Evolutionary conservation across 768 basidiomycete species (phyloP).

Genomic region (Hygrophorus pudorinus): DNA sequence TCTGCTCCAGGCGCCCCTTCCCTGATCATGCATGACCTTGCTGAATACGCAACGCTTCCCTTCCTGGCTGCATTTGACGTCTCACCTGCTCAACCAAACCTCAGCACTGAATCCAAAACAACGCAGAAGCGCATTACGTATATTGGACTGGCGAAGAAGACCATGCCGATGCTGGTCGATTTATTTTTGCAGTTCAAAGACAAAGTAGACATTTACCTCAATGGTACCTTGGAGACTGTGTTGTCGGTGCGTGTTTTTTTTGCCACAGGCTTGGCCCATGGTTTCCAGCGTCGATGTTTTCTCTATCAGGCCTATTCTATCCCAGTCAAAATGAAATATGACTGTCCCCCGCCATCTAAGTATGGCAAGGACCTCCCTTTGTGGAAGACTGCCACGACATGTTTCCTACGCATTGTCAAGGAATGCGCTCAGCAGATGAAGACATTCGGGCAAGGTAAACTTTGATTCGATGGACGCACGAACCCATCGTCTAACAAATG

Average conservation of each 20-base stretch:
- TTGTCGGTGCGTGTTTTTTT: constrained; percentile 44
- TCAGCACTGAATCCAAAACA: constrained; percentile 25
- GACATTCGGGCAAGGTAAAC: constrained; percentile 35
- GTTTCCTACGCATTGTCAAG: constrained; percentile 65
- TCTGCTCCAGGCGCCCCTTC: constrained; percentile 53
- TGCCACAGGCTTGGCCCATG: background rate
- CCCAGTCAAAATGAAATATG: constrained; percentile 90
- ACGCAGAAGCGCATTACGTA: constrained; percentile 71
- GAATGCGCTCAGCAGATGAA: constrained; percentile 49
- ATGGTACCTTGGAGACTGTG: constrained; percentile 80
- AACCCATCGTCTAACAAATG: background rate
- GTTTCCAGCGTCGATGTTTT: background rate
- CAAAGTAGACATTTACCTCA: constrained; percentile 51
- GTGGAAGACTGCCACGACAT: constrained; percentile 91
- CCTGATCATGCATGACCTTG: constrained; percentile 70
- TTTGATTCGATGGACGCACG: background rate
- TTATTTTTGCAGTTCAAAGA: constrained; percentile 62
- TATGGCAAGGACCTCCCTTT: constrained; percentile 80
- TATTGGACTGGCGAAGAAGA: constrained; percentile 80
- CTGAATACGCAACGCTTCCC: constrained; percentile 80
- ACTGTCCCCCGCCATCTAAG: constrained; percentile 83
- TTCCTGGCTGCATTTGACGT: constrained; percentile 74
- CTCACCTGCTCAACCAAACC: constrained; percentile 6
- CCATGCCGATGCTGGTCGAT: constrained; percentile 78
- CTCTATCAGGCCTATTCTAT: constrained; percentile 69